These are phyloP conservation scores for Penicillium atrosanguineum DNA, from an alignment of 495 filamentous ascomycete species.

Conservation along the genomic window DNA sequence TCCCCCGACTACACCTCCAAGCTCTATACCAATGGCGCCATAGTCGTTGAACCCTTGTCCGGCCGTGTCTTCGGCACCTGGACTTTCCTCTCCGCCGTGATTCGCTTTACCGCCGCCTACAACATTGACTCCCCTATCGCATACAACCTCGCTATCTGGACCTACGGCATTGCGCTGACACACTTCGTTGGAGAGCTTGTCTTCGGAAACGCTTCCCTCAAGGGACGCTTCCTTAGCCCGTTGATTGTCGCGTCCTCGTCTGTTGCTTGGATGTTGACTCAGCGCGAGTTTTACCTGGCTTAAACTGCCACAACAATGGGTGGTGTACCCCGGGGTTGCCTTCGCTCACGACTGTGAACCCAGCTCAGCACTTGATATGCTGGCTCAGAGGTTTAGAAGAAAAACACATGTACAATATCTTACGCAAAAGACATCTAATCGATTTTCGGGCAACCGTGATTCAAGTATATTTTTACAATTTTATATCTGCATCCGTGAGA, in stretches of 20 bases:
- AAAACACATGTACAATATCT: not conserved
- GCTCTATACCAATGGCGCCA: slow-evolving; percentile 63
- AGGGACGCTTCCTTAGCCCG: slow-evolving; percentile 67
- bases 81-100: slow-evolving; percentile 71
- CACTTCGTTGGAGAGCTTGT: slow-evolving; percentile 82
- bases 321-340: not conserved
- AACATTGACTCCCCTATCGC: slow-evolving; percentile 65
- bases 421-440: not conserved
- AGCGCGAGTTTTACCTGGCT: slow-evolving; percentile 44
- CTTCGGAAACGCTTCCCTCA: slow-evolving; percentile 69
- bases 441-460: not conserved
- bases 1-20: slow-evolving; percentile 71
- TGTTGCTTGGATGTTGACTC: slow-evolving; percentile 77
- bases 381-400: not conserved
- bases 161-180: slow-evolving; percentile 70
- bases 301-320: slow-evolving; percentile 4
- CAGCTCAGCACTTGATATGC: not conserved
- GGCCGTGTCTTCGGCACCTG: slow-evolving; percentile 89
- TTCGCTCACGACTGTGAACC: not conserved
- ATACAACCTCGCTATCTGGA: slow-evolving; percentile 78
- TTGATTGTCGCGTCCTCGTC: slow-evolving; percentile 68
- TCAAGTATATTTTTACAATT: not conserved
- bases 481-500: not conserved
- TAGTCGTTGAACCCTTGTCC: slow-evolving; percentile 58
- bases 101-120: slow-evolving; percentile 85